A percentile compares a stretch with the other conserved stretches of the same genome.
These are phyloP conservation scores for Penicillium sp. DNA, from an alignment of 2,329 filamentous ascomycete genomes.

Conservation along the genomic window DNA sequence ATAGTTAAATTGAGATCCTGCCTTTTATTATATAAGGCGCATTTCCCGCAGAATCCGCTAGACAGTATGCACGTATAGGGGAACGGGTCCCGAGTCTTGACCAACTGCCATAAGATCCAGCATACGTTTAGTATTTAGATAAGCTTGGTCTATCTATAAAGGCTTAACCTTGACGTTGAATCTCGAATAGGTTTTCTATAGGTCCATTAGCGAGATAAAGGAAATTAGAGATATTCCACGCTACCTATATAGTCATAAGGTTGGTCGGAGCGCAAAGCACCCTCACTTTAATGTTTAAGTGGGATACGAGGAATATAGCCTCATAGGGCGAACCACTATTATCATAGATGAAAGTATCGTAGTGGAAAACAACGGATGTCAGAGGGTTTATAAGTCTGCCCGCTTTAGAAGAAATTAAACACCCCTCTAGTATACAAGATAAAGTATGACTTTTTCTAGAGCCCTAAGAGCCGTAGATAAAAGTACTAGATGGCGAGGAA, in stretches of 20 bases:
- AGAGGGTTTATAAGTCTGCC: conserved; percentile 40
- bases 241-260: conserved; percentile 24
- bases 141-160: conserved; percentile 51
- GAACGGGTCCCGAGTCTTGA: conserved; percentile 39
- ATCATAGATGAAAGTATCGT: conserved; percentile 57
- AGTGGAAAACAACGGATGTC: conserved; percentile 65
- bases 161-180: conserved; percentile 52
- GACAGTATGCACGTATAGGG: conserved; percentile 60
- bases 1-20: conserved; percentile 51
- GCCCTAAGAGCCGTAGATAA: conserved; percentile 60
- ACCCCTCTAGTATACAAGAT: conserved; percentile 53
- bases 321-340: conserved; percentile 56
- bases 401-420: conserved; percentile 48
- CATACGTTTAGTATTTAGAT: conserved; percentile 60
- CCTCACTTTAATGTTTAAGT: conserved; percentile 47
- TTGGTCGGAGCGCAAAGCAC: conserved; percentile 59
- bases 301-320: conserved; percentile 55
- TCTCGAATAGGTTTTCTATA: conserved; percentile 42
- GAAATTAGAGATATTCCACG: not conserved
- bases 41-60: conserved; percentile 58
- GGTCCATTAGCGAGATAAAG: not conserved
- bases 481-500: conserved; percentile 33
- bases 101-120: conserved; percentile 60
- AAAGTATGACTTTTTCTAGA: conserved; percentile 56
- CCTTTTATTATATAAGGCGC: conserved; percentile 41